These are phyloP conservation scores for Aphanomyces euteiches DNA, from an alignment of 352 stramenopile genomes.

Conservation along the genomic window DNA sequence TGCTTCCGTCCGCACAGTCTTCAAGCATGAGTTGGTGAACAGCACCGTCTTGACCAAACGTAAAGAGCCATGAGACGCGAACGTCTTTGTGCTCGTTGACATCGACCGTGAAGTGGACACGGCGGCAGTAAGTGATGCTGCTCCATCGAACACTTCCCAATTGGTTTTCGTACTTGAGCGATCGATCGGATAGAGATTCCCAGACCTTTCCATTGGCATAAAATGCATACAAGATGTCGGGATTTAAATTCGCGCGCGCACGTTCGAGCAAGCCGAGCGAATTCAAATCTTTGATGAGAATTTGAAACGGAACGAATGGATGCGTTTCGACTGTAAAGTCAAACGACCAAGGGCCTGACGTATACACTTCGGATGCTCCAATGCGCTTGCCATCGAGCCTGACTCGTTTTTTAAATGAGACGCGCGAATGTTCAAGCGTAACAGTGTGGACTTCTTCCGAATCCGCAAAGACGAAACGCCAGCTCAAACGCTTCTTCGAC, in stretches of 20 bases:
- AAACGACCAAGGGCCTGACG: constrained; percentile 65
- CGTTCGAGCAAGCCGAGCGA: constrained; percentile 66
- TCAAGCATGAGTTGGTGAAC: constrained; percentile 75
- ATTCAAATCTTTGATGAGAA: constrained; percentile 73
- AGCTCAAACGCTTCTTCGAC: constrained; percentile 84
- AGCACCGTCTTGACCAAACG: constrained; percentile 66
- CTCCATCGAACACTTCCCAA: constrained; percentile 45
- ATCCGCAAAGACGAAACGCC: constrained; percentile 73
- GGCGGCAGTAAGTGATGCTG: constrained; percentile 72
- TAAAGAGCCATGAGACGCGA: constrained; percentile 70
- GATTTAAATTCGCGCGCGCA: constrained; percentile 31
- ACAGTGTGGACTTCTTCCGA: constrained; percentile 79
- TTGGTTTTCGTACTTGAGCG: constrained; percentile 37
- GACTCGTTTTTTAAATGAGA: constrained; percentile 79
- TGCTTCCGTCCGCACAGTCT: constrained; percentile 54
- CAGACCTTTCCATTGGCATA: constrained; percentile 56
- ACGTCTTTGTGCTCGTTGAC: constrained; percentile 41
- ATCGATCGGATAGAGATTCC: constrained; percentile 60
- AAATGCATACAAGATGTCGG: constrained; percentile 72
- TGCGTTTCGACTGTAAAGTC: constrained; percentile 44
- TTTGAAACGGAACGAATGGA: constrained; percentile 48
- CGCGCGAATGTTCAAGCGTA: constrained; percentile 78
- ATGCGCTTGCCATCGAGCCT: constrained; percentile 73
- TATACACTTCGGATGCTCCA: constrained; percentile 67
- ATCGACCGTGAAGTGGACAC: constrained; percentile 45